Conservation (phyloP, 129 eudicot genomes). For the Chrysanthemum lavandulifolium region DNA sequence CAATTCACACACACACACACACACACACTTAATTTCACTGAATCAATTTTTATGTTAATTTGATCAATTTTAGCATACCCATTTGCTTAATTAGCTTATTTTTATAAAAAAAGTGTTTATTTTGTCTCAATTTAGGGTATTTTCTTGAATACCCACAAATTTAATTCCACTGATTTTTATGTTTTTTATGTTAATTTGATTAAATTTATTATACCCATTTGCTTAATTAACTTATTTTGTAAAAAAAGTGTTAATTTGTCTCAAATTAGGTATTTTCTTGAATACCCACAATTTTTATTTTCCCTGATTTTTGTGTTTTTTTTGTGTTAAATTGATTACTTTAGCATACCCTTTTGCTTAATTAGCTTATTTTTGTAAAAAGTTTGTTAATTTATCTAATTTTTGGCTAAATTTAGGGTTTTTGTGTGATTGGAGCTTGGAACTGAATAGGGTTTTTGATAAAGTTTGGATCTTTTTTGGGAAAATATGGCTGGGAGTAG, state of each 20-base stretch:
- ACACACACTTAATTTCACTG: not conserved
- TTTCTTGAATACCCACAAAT: not conserved
- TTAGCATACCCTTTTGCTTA: not conserved
- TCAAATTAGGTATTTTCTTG: not conserved
- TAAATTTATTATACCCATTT: not conserved
- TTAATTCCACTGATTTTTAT: not conserved
- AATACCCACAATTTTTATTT: not conserved
- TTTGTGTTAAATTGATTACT: not conserved
- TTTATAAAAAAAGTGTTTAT: not conserved
- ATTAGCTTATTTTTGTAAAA: not conserved
- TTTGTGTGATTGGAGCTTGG: not conserved
- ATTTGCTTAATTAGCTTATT: not conserved
- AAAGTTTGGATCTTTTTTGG: not conserved
- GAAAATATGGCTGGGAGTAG: constrained; percentile 12
- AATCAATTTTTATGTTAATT: no score
- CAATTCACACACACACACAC: not conserved
- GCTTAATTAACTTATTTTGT: not conserved
- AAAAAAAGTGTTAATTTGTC: not conserved
- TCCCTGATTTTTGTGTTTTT: not conserved
- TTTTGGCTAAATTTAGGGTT: not conserved
- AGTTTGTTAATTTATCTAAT: no score
- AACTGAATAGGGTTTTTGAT: not conserved
- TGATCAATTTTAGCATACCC: not conserved
- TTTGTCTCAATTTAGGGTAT: no score
- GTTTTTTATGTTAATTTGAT: not conserved